Conservation (phyloP, 192 early-diverging fungal species). For the Funneliformis geosporum region DNA sequence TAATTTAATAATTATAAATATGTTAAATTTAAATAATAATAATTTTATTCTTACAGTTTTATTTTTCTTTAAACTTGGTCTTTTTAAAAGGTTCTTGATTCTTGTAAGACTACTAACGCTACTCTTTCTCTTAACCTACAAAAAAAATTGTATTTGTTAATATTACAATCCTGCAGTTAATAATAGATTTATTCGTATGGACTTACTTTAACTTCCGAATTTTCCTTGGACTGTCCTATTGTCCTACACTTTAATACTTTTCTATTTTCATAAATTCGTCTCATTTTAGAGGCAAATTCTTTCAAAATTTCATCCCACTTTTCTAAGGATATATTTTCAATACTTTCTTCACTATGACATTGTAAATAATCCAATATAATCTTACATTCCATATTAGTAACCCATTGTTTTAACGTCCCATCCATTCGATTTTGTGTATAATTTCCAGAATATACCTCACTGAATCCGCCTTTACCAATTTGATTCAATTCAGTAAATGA, state of each 20-base stretch:
- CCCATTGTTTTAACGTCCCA: constrained; percentile 8
- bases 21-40: background rate
- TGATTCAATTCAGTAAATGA: background rate
- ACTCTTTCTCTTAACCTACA: constrained; percentile 1
- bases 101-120: background rate
- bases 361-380: constrained; percentile 13
- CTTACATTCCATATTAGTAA: background rate
- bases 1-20: background rate
- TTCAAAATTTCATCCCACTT: background rate
- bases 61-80: background rate
- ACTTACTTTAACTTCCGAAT: background rate
- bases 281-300: background rate
- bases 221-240: background rate
- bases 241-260: constrained; percentile 4
- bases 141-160: background rate
- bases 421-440: background rate
- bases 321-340: background rate
- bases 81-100: background rate
- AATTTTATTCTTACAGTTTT: too few relatives aligned
- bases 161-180: background rate
- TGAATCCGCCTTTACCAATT: background rate
- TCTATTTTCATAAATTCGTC: background rate
- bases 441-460: background rate
- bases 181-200: background rate
- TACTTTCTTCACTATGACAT: background rate